A percentile compares a stretch with the other conserved stretches of the same genome.
Evolutionary conservation across 352 stramenopile genomes (phyloP).

Genomic region (Phytophthora nicotianae): DNA sequence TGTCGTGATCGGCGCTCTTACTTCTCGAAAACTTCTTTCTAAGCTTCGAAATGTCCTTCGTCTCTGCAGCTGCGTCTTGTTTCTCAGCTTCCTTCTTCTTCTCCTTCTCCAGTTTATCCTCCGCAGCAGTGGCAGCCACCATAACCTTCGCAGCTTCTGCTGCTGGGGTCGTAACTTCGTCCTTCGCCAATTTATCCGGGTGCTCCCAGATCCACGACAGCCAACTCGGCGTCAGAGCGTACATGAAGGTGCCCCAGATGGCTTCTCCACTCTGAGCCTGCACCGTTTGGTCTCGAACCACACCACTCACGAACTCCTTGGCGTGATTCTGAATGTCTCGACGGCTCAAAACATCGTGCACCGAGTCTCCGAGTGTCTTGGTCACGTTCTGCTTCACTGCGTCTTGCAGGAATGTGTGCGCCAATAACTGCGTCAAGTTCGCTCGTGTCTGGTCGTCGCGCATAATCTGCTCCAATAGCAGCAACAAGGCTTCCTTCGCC

Average conservation of each 20-base stretch:
- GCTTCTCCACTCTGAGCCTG: conserved; percentile 79
- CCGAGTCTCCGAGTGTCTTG: conserved; percentile 59
- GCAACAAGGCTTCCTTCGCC: conserved; percentile 52
- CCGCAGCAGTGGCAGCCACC: conserved; percentile 38
- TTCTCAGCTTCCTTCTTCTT: conserved; percentile 20
- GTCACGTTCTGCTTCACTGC: conserved; percentile 68
- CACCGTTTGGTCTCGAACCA: conserved; percentile 85
- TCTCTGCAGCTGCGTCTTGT: conserved; percentile 3
- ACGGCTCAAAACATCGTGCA: conserved; percentile 79
- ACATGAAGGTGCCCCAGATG: conserved; percentile 83
- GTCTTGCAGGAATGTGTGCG: conserved; percentile 71
- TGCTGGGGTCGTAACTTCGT: conserved; percentile 12
- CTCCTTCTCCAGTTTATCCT: conserved; percentile 31
- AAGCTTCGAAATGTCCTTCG: conserved; percentile 13
- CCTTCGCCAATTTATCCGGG: conserved; percentile 19
- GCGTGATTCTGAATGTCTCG: conserved; percentile 80
- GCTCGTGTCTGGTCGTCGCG: conserved; percentile 53
- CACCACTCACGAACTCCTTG: conserved; percentile 80
- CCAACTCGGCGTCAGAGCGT: conserved; percentile 76
- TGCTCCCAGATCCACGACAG: conserved; percentile 80
- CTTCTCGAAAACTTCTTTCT: conserved; percentile 18
- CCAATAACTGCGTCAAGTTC: conserved; percentile 67
- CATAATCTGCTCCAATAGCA: conserved; percentile 72
- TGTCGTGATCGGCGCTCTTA: neutral
- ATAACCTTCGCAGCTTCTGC: conserved; percentile 39